Conservation (phyloP, 1,284 basidiomycete species). For the Mycosarcoma mackinlayi region DNA sequence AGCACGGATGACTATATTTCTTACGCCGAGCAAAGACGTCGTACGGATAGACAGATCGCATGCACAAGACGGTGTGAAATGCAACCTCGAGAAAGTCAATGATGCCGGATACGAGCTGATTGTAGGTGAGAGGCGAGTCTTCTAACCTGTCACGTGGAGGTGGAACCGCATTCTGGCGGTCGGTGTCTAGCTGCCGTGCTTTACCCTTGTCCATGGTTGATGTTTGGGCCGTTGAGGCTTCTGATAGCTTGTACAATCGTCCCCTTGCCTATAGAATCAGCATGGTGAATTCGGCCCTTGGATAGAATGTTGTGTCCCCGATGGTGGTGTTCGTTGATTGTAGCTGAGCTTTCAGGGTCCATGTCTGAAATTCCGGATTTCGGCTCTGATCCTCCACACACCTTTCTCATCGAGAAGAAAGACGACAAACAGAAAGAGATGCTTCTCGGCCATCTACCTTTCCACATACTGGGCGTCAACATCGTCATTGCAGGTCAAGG, state of each 20-base stretch:
- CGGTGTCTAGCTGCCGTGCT: constrained; percentile 25
- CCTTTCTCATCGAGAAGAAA: constrained; percentile 7
- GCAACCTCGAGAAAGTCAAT: constrained; percentile 78
- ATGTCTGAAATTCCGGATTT: constrained; percentile 12
- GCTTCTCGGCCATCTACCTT: neutral
- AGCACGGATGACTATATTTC: constrained; percentile 89
- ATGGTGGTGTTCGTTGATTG: constrained; percentile 1
- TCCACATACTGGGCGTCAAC: neutral
- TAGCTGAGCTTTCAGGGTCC: constrained; percentile 27
- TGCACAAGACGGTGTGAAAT: constrained; percentile 88
- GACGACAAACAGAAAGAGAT: neutral
- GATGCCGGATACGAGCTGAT: constrained; percentile 46
- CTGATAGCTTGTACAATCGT: neutral
- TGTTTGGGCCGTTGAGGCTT: too few species aligned
- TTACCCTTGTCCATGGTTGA: constrained; percentile 47
- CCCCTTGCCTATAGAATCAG: neutral
- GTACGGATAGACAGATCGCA: constrained; percentile 87
- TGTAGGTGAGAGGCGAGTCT: constrained; percentile 49
- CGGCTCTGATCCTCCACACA: constrained; percentile 6
- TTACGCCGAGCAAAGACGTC: constrained; percentile 86
- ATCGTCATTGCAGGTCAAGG: too few species aligned
- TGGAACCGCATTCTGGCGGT: constrained; percentile 7
- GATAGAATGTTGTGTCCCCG: neutral
- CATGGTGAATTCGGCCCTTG: neutral
- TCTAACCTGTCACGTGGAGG: constrained; percentile 30